Percentiles rank a stretch among this genome's conserved stretches.
These are phyloP conservation scores for Pythium rishiriense DNA, from an alignment of 352 stramenopile genomes.

Conservation along the genomic window DNA sequence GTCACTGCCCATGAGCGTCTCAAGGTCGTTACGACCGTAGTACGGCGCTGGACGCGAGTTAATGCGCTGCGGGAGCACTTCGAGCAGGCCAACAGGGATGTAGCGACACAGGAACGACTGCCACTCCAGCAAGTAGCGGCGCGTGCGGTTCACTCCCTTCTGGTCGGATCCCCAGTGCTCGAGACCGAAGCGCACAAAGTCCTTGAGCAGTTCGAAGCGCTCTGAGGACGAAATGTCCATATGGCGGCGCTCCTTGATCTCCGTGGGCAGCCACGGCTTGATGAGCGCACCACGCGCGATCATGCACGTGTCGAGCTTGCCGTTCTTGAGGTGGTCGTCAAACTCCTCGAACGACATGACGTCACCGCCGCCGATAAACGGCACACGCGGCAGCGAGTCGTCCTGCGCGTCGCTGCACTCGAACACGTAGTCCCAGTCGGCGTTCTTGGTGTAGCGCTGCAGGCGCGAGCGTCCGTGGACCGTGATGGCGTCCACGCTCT, in stretches of 20 bases:
- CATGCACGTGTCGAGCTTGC: conserved; percentile 90
- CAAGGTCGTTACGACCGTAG: conserved; percentile 94
- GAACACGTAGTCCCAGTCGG: conserved; percentile 98
- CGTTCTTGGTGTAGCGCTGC: conserved; percentile 97
- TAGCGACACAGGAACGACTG: conserved; percentile 98
- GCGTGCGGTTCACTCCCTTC: conserved; percentile 97
- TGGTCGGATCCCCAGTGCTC: conserved; percentile 99
- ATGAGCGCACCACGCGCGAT: conserved; percentile 94
- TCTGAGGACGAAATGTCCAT: conserved; percentile 97
- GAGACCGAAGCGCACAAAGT: conserved; percentile 97
- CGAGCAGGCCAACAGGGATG: conserved; percentile 97
- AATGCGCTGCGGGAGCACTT: conserved; percentile 95
- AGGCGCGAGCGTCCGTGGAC: conserved; percentile 97
- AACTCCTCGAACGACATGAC: conserved; percentile 88
- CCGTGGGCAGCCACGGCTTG: conserved; percentile 98
- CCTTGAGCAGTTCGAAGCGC: conserved; percentile 95
- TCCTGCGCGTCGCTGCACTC: conserved; percentile 78
- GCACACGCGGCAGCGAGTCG: conserved; percentile 47
- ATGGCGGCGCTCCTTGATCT: conserved; percentile 98
- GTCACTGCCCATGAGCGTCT: conserved; percentile 97
- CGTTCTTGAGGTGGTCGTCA: conserved; percentile 77
- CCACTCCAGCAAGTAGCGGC: conserved; percentile 99
- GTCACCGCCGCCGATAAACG: conserved; percentile 93
- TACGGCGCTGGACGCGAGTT: conserved; percentile 95
- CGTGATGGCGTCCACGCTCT: conserved; percentile 73